A percentile compares a stretch with the other conserved stretches of the same genome.
Conservation (phyloP, 306 rosid genomes). For the Lotus japonicus region DNA sequence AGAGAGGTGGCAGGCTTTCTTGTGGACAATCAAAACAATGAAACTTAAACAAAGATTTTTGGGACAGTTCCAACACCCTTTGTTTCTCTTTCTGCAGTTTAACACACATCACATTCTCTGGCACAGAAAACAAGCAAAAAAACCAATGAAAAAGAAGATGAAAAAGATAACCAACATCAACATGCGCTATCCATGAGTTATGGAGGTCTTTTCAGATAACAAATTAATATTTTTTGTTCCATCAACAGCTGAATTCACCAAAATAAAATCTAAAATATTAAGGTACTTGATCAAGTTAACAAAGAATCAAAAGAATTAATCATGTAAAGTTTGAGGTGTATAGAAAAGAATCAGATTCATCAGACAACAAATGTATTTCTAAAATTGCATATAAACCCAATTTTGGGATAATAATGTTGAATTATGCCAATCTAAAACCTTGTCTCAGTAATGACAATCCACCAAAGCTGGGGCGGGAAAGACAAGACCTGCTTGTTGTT, state of each 20-base stretch:
- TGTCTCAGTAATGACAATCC: slow-evolving; percentile 82
- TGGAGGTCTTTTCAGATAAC: slow-evolving; percentile 22
- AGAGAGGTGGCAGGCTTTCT: slow-evolving; percentile 34
- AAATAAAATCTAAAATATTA: not conserved
- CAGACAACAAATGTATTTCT: not conserved
- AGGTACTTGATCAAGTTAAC: slow-evolving; percentile 14
- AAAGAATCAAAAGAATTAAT: slow-evolving; percentile 43
- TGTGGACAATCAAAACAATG: slow-evolving; percentile 45
- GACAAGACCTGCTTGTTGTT: slow-evolving; percentile 40
- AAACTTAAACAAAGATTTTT: slow-evolving; percentile 37
- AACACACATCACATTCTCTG: slow-evolving; percentile 40
- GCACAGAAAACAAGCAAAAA: slow-evolving; percentile 28
- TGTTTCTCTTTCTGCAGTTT: slow-evolving; percentile 20
- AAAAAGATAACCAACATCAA: slow-evolving; percentile 39
- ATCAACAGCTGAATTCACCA: slow-evolving; percentile 24
- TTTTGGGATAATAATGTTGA: not conserved
- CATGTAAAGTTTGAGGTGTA: slow-evolving; percentile 20
- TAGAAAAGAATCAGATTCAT: slow-evolving; percentile 20
- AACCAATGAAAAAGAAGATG: slow-evolving; percentile 6
- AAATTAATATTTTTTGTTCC: not conserved
- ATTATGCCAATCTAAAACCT: slow-evolving; percentile 14
- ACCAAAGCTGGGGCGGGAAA: slow-evolving; percentile 76
- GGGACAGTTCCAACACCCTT: slow-evolving; percentile 26
- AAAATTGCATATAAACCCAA: slow-evolving; percentile 28
- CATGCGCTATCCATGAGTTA: slow-evolving; percentile 54